Base-by-base conservation (phyloP, 306 rosid species). In the Dicorynia guianensis region DNA sequence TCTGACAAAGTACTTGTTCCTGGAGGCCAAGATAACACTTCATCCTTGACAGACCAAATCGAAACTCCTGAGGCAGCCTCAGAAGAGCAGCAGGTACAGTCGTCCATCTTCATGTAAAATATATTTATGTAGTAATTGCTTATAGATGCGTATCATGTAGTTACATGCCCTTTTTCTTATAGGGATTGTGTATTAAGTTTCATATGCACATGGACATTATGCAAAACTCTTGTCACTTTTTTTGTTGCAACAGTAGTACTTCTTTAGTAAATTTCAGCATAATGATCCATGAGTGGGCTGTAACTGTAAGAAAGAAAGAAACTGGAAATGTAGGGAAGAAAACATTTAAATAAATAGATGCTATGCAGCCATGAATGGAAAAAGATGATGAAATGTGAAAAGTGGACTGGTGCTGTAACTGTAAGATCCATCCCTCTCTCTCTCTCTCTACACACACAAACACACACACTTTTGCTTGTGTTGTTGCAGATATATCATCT, bases 1-100 rank as follows among this genome's bases (percentile, higher is more conserved):
- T 90, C 97, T 19, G 86, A 89, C 71, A 88, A 92, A 79, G 80
- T 88, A 35, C 89, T 89, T 58, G 85, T 84, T 80, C 96, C 98
- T 69, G 93, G 85, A 46, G 84, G 80, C 69, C 83, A 76, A 63
- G 89, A 77, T 76, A 88, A 85, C 77, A 60, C 97, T 79, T 63
- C 82, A 67, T 55, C 90, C 72, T 71, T 73, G 81, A 78, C 89
- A 14, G 93, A 84, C 53, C 85, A 84, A 79, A 58, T 84, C 53
- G 93, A 85, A 79, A 74, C 78, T 77, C 78, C 91, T 36, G 82
- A 70, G 53, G 67, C 75, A 76, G 80, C 64, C 78, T 56, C 80
- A 25, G 86, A 86, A 82, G 94, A 89, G 50, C 73, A 74, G 61
- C 93, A 90, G 96, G 99, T 96, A 44, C 65, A 61, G 55, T 52